phyloP scores from a whole-genome alignment of 768 basidiomycete genomes.

The Arthromyces matolae region DNA sequence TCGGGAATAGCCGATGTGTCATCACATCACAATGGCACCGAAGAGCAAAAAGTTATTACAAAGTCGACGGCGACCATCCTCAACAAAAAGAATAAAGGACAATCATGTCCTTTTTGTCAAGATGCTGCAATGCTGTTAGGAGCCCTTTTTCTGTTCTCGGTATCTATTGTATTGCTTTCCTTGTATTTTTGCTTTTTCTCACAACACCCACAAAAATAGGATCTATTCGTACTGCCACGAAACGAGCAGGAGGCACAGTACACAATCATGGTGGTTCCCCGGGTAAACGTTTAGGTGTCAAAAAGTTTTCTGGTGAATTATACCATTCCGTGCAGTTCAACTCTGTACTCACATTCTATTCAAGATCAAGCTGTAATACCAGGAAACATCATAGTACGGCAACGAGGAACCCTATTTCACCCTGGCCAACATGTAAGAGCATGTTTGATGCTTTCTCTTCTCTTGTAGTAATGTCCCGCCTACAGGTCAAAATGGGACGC shows the following conservation, averaged over 20 bases:
- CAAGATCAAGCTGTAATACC: slow-evolving; percentile 93
- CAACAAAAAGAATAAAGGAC: too few relatives aligned
- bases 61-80: too few relatives aligned
- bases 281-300: slow-evolving; percentile 90
- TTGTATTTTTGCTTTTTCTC: slow-evolving; percentile 5
- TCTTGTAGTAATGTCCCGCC: slow-evolving; percentile 2
- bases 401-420: slow-evolving; percentile 90
- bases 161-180: slow-evolving; percentile 16
- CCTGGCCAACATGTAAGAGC: slow-evolving; percentile 87
- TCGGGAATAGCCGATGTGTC: slow-evolving; percentile 39
- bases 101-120: slow-evolving; percentile 51
- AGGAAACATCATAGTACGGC: slow-evolving; percentile 94
- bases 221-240: slow-evolving; percentile 89
- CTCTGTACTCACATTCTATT: slow-evolving; percentile 1
- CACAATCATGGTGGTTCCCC: slow-evolving; percentile 91
- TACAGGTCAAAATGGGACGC: slow-evolving; percentile 82
- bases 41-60: background rate
- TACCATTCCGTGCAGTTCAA: background rate
- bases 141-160: slow-evolving; percentile 52
- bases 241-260: slow-evolving; percentile 92
- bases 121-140: slow-evolving; percentile 31
- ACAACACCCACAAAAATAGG: slow-evolving; percentile 36
- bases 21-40: slow-evolving; percentile 6
- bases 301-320: slow-evolving; percentile 86
- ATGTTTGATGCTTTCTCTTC: background rate